These are phyloP conservation scores for Sugiyamaella marilandica DNA, from an alignment of 805 yeast genomes.

Conservation along the genomic window DNA sequence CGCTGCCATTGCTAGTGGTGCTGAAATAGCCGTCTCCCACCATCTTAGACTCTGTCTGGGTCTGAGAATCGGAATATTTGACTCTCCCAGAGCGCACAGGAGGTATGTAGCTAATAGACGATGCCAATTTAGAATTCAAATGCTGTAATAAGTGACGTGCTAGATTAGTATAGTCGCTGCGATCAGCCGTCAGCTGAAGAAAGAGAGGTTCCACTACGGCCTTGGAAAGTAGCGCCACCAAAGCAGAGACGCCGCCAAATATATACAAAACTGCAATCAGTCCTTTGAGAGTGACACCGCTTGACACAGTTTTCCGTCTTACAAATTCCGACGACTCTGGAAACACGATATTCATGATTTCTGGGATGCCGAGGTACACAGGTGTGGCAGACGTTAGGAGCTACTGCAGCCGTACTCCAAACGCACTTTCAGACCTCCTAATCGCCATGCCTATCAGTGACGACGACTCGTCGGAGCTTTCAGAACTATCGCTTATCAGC, in stretches of 20 bases:
- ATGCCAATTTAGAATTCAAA: slow-evolving; percentile 23
- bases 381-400: background rate
- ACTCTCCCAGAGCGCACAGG: slow-evolving; percentile 14
- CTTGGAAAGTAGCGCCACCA: slow-evolving; percentile 28
- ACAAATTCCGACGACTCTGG: slow-evolving; percentile 26
- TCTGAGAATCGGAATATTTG: slow-evolving; percentile 25
- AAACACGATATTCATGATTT: slow-evolving; percentile 22
- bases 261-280: slow-evolving; percentile 29
- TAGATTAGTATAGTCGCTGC: slow-evolving; percentile 28
- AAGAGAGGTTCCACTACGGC: slow-evolving; percentile 32
- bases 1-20: background rate
- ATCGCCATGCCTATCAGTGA: slow-evolving; percentile 2
- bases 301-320: slow-evolving; percentile 12
- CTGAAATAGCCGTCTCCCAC: slow-evolving; percentile 2
- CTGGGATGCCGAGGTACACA: background rate
- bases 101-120: slow-evolving; percentile 23
- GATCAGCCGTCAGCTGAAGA: slow-evolving; percentile 30
- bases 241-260: slow-evolving; percentile 31
- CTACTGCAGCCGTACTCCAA: background rate
- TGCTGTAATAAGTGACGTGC: slow-evolving; percentile 24
- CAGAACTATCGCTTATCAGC: slow-evolving; percentile 11
- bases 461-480: slow-evolving; percentile 17
- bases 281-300: slow-evolving; percentile 20
- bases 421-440: background rate
- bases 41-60: slow-evolving; percentile 22